Percentiles rank a stretch among this genome's conserved stretches.
These are phyloP conservation scores for Mycena sp. DNA, from an alignment of 1,284 basidiomycete species.

Conservation along the genomic window DNA sequence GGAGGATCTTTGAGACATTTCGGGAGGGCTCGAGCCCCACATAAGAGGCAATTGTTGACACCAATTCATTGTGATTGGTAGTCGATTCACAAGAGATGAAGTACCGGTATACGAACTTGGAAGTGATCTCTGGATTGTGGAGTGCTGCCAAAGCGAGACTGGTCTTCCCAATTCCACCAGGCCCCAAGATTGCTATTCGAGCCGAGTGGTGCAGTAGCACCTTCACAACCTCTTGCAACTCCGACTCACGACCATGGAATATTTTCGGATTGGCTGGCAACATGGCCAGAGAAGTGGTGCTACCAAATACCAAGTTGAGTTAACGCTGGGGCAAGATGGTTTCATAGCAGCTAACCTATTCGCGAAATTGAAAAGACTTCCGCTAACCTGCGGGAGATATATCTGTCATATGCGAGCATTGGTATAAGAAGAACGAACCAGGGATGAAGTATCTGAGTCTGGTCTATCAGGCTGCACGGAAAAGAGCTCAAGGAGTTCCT, in stretches of 20 bases:
- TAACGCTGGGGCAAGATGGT: neutral
- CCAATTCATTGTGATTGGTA: conserved; percentile 36
- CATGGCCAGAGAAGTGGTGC: conserved; percentile 8
- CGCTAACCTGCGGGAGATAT: too few species aligned
- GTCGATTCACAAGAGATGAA: conserved; percentile 23
- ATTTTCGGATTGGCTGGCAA: conserved; percentile 27
- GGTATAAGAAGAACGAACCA: neutral
- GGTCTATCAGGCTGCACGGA: neutral
- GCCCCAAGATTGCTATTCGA: conserved; percentile 16
- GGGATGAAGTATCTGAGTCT: conserved; percentile 1
- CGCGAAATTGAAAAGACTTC: neutral
- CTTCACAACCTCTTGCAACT: conserved; percentile 1
- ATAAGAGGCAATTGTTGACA: conserved; percentile 33
- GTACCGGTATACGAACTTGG: conserved; percentile 3
- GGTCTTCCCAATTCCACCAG: conserved; percentile 29
- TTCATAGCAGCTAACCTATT: conserved; percentile 5
- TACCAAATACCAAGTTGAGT: neutral
- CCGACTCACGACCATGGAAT: conserved; percentile 25
- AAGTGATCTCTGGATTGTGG: conserved; percentile 20
- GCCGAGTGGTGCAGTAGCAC: conserved; percentile 4
- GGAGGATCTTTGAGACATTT: conserved; percentile 1
- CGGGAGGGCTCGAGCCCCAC: conserved; percentile 10
- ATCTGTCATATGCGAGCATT: neutral
- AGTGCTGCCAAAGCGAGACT: conserved; percentile 21
- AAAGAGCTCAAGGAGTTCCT: conserved; percentile 5